Evolutionary conservation across 768 basidiomycete species (phyloP).

Genomic region (Boletus rex-veris): DNA sequence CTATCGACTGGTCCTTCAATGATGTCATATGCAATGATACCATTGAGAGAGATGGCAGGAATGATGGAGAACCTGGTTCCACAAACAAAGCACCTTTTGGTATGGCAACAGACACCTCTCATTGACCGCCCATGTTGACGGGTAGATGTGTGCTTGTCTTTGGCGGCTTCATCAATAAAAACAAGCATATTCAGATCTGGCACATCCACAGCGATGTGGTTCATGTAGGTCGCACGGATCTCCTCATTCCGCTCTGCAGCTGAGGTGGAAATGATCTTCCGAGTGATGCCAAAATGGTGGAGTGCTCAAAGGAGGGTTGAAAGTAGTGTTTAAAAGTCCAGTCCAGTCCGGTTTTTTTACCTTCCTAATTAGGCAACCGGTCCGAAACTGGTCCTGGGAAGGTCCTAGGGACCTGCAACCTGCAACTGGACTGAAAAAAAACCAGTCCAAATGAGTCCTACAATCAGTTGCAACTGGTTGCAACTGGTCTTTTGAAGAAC

Average conservation of each 20-base stretch:
- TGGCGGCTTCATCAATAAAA: slow-evolving; percentile 13
- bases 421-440: no score
- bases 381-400: no score
- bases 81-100: slow-evolving; percentile 7
- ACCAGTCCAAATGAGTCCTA: no score
- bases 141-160: slow-evolving; percentile 5
- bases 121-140: not conserved
- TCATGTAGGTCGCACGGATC: slow-evolving; percentile 1
- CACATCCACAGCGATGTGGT: slow-evolving; percentile 4
- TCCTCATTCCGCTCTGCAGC: slow-evolving; percentile 13
- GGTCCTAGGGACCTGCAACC: no score
- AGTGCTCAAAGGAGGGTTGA: not conserved
- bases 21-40: slow-evolving; percentile 18
- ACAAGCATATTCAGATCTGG: slow-evolving; percentile 7
- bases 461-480: no score
- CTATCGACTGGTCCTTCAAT: slow-evolving; percentile 13
- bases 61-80: slow-evolving; percentile 13
- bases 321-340: no score
- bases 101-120: not conserved
- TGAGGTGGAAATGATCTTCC: slow-evolving; percentile 7
- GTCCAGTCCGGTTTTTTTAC: no score
- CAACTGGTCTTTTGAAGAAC: no score
- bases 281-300: slow-evolving; percentile 1
- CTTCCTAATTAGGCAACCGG: no score
- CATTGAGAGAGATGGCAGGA: slow-evolving; percentile 17